phyloP scores from a whole-genome alignment of 768 basidiomycete species.

The Lentinula guzmanii region DNA sequence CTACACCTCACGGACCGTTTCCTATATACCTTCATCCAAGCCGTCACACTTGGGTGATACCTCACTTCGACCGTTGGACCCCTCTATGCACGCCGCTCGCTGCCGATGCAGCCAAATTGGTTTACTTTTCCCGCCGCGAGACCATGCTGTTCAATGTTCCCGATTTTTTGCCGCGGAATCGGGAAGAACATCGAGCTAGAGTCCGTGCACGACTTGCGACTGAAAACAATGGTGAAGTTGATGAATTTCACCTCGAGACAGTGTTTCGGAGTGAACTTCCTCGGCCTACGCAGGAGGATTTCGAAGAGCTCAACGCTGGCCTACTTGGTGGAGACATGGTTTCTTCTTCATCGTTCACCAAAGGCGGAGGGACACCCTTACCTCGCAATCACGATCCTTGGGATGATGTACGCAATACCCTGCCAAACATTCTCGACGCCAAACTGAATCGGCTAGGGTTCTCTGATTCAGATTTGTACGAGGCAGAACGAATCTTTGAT shows the following conservation, averaged over 20 bases:
- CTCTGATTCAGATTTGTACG: background rate
- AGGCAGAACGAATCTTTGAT: constrained; percentile 7
- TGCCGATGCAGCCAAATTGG: constrained; percentile 51
- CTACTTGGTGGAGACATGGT: constrained; percentile 21
- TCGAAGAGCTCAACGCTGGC: constrained; percentile 48
- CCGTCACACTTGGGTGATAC: constrained; percentile 18
- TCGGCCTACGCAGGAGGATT: constrained; percentile 48
- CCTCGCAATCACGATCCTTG: background rate
- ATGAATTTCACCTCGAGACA: background rate
- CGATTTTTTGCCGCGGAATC: constrained; percentile 24
- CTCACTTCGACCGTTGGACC: constrained; percentile 25
- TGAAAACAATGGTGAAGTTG: background rate
- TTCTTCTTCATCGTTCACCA: background rate
- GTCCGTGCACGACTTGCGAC: background rate
- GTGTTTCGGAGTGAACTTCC: constrained; percentile 11
- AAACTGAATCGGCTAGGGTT: background rate
- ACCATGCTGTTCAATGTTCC: constrained; percentile 37
- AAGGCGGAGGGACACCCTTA: background rate
- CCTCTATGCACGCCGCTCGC: constrained; percentile 35
- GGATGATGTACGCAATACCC: background rate
- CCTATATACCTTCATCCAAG: constrained; percentile 36
- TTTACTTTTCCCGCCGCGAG: constrained; percentile 59
- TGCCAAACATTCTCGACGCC: background rate
- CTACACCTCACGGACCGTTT: constrained; percentile 37
- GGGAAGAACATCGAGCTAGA: constrained; percentile 23